phyloP scores from a whole-genome alignment of 139 green algal genomes.

The Coelastrella sp. region DNA sequence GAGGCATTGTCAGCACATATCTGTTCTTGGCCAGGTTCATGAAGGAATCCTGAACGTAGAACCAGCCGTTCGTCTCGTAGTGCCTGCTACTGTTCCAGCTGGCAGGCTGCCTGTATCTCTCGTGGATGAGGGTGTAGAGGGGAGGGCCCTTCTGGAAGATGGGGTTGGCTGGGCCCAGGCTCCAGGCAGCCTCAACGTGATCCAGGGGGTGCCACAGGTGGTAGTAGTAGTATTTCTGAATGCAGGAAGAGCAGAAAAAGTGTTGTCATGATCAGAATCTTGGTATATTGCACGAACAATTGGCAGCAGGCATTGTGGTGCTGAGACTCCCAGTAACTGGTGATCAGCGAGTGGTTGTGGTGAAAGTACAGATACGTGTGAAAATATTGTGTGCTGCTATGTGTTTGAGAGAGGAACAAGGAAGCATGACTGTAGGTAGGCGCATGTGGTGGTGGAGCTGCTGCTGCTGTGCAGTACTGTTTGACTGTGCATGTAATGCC shows the following conservation, averaged over 20 bases:
- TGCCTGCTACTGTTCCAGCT: neutral
- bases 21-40: conserved; percentile 27
- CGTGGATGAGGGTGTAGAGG: conserved; percentile 41
- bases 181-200: conserved; percentile 37
- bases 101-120: conserved; percentile 22
- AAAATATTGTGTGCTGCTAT: too few species aligned
- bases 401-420: too few species aligned
- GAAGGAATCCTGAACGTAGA: conserved; percentile 32
- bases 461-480: too few species aligned
- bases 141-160: neutral
- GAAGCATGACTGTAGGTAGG: too few species aligned
- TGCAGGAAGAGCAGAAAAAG: neutral
- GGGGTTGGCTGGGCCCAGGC: neutral
- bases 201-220: conserved; percentile 47
- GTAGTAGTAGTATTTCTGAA: conserved; percentile 49
- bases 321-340: too few species aligned
- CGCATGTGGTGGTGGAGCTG: too few species aligned
- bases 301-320: too few species aligned
- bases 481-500: too few species aligned
- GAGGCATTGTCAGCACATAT: conserved; percentile 37
- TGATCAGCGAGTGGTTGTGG: too few species aligned
- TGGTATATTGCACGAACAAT: too few species aligned
- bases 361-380: too few species aligned
- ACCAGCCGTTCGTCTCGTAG: conserved; percentile 49
- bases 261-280: neutral